A percentile compares a stretch with the other conserved stretches of the same genome.
Conservation (phyloP, 2,329 filamentous ascomycete genomes). For the Stachybotrys elegans region DNA sequence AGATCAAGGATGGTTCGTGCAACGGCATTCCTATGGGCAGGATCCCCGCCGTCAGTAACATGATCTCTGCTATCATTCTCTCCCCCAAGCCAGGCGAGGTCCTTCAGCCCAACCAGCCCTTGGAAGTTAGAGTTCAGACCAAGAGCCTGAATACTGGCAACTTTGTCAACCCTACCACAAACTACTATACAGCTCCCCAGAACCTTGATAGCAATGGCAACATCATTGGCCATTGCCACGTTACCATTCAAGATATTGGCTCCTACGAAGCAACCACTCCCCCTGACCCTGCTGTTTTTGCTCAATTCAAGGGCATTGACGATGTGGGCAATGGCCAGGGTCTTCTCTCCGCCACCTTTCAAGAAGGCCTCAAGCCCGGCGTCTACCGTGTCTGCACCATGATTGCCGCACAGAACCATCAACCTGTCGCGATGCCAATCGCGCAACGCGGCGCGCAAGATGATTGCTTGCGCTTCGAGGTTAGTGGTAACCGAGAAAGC, state of each 20-base stretch:
- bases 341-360: not conserved
- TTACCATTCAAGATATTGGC: not conserved
- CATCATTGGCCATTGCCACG: not conserved
- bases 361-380: not conserved
- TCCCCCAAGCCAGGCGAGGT: not conserved
- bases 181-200: not conserved
- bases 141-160: not conserved
- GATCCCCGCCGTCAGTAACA: not conserved
- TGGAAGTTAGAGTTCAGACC: not conserved
- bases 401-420: not conserved
- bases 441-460: not conserved
- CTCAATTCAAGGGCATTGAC: not conserved
- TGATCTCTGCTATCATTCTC: not conserved
- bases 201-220: not conserved
- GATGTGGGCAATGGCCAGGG: not conserved
- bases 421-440: not conserved
- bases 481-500: not conserved
- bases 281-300: not conserved
- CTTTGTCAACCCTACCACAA: not conserved
- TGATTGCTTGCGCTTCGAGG: not conserved
- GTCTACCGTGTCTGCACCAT: slow-evolving; percentile 1
- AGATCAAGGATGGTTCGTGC: not conserved
- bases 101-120: not conserved
- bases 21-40: slow-evolving; percentile 1
- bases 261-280: not conserved